Evolutionary conservation across 169 alveolate species (phyloP), one percentile per base, ranked within the genome.

Genomic region (Fabrea salina): DNA sequence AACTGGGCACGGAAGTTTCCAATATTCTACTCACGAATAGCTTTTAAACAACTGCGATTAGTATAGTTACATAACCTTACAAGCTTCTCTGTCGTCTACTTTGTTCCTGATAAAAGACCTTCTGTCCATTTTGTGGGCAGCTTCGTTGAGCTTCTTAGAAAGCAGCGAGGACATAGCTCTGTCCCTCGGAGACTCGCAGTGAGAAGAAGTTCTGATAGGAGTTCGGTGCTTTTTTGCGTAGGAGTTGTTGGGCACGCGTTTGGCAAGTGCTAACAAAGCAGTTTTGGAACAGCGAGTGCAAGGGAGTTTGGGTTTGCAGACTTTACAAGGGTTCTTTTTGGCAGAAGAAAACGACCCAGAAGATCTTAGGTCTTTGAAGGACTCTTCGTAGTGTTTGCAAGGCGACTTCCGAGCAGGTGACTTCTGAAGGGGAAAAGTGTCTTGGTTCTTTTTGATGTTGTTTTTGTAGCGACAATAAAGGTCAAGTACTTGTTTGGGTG

Each of bases 31-130:
- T n/a, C n/a, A n/a, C n/a, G n/a, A n/a, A n/a, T n/a, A n/a, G n/a
- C n/a, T n/a, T n/a, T n/a, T n/a, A n/a, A n/a, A n/a, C n/a, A n/a
- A n/a, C n/a, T n/a, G n/a, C n/a, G n/a, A n/a, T n/a, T n/a, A n/a
- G n/a, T n/a, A 44, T 44, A 66, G 25, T 39, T 70, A 70, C 66
- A 70, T 50, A n/a, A 70, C 79, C 66, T 44, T 70, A 66, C 79
- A 70, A 47, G 79, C 39, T 1, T 70, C 79, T 70, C 37, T 70
- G 3, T 70, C 79, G 13, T 30, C 37, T 19, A 27, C 19, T 37
- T 70, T 70, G 30, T 43, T 43, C 30, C 49, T 70, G 16, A 70
- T 50, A 22, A 50, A 70, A 27, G 67, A n/a, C 27, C 49, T 70
- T 49, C 49, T 25, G 67, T 70, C 79, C 61, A 70, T 70, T 43